A percentile compares a stretch with the other conserved stretches of the same genome.
phyloP scores from a whole-genome alignment of 108 stramenopile genomes.

The Parietichytrium sp. region DNA sequence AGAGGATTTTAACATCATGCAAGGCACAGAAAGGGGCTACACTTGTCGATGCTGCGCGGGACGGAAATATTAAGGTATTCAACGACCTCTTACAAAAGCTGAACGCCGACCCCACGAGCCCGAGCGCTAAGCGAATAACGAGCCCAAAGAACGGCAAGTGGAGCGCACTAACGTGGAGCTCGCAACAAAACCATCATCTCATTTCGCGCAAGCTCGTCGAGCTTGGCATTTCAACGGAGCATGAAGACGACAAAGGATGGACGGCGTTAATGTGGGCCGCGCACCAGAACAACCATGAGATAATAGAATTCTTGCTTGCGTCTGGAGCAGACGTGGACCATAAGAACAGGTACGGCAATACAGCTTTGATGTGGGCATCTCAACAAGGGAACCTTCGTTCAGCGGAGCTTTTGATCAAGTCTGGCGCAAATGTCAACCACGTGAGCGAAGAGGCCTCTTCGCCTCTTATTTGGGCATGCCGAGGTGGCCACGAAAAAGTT shows the following conservation, averaged over 20 bases:
- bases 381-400: not conserved
- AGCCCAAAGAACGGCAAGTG: not conserved
- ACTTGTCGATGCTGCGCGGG: not conserved
- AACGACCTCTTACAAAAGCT: not conserved
- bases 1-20: not conserved
- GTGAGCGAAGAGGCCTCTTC: not conserved
- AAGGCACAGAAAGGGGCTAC: not conserved
- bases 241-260: constrained; percentile 16
- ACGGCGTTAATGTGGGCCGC: constrained; percentile 18
- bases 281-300: not conserved
- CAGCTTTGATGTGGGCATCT: constrained; percentile 1
- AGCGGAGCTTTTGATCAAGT: not conserved
- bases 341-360: not conserved
- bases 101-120: not conserved
- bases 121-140: not conserved
- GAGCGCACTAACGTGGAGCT: not conserved
- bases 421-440: not conserved
- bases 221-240: not conserved
- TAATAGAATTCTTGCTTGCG: not conserved
- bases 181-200: not conserved
- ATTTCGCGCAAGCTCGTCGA: not conserved
- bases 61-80: not conserved
- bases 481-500: not conserved
- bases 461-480: not conserved
- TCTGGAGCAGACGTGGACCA: not conserved